phyloP scores from a whole-genome alignment of 441 rosid species.

The Viola pubescens region DNA sequence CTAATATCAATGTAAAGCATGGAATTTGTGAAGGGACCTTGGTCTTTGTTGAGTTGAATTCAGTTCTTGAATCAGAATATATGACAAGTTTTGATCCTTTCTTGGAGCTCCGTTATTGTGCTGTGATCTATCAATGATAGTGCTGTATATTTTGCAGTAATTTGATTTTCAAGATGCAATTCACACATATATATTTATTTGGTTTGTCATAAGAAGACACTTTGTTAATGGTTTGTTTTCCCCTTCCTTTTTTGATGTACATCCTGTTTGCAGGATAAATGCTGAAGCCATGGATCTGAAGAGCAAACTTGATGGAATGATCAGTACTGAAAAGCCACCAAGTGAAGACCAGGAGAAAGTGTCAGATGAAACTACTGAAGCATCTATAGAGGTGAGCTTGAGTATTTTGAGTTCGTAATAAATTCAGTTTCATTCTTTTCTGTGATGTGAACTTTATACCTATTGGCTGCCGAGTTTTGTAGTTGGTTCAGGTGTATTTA shows the following conservation, averaged over 20 bases:
- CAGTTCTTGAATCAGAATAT: no score
- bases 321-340: conserved; percentile 25
- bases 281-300: conserved; percentile 65
- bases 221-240: conserved; percentile 13
- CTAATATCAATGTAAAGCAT: no score
- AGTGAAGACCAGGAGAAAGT: conserved; percentile 41
- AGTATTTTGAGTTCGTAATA: conserved; percentile 1
- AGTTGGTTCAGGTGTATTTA: neutral
- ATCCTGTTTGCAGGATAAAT: conserved; percentile 60
- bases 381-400: conserved; percentile 59
- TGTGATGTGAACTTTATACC: conserved; percentile 6
- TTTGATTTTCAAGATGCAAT: neutral
- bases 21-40: no score
- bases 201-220: conserved; percentile 5
- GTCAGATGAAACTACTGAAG: conserved; percentile 36
- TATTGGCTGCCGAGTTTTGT: neutral
- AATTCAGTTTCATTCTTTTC: neutral
- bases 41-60: no score
- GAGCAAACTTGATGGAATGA: conserved; percentile 56
- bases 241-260: conserved; percentile 16
- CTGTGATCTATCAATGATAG: conserved; percentile 7
- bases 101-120: neutral
- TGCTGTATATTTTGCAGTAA: neutral
- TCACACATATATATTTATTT: conserved; percentile 2
- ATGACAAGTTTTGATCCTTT: no score